Evolutionary conservation across 768 basidiomycete species (phyloP), one percentile per base, ranked within the genome.

Genomic region (Cystobasidiopsis lactophilus): DNA sequence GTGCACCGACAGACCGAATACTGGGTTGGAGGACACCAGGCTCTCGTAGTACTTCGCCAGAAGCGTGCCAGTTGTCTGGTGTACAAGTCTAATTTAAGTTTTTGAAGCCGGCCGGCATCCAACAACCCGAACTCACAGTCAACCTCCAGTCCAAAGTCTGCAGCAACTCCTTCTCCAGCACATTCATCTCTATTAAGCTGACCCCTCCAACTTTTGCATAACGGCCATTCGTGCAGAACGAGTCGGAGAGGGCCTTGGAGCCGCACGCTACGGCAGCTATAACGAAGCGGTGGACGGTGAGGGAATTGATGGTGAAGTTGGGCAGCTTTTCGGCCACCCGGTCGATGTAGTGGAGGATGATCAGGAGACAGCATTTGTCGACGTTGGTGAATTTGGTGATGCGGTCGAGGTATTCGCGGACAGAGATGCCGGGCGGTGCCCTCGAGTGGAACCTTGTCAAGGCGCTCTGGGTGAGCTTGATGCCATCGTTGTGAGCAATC

Each of bases 131-230:
- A 69, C 72, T 61, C 60, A 93, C 91, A 71, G 78, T 85, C 65
- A 98, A 72, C 61, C 79, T 75, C 91, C 93, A 98, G 63, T 93
- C 85, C 53, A 93, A 86, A 64, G 79, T 78, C 52, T 72, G 72
- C 48, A 95, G 75, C 66, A 98, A 88, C 67, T 95, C 91, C 66
- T 84, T 74, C 70, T 98, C 93, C 57, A 98, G 76, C 62, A 83
- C 72, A 70, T 95, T 91, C 67, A 96, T 77, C 69, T 98, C 91
- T 55, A 74, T 72, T 46, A 86, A 73, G 57, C 82, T 78, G 65
- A 95, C 85, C 52, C 93, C 93, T 61, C 93, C 93, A 30, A 98
- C 89, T 68, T 80, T 82, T 59, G 93, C 85, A 69, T 96, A 96
- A 63, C 89, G 77, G 52, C 74, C 77, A 66, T 96, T 96, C 45